A percentile compares a stretch with the other conserved stretches of the same genome.
phyloP scores from a whole-genome alignment of 2,329 filamentous ascomycete genomes.

The Colletotrichum euphorbiae region DNA sequence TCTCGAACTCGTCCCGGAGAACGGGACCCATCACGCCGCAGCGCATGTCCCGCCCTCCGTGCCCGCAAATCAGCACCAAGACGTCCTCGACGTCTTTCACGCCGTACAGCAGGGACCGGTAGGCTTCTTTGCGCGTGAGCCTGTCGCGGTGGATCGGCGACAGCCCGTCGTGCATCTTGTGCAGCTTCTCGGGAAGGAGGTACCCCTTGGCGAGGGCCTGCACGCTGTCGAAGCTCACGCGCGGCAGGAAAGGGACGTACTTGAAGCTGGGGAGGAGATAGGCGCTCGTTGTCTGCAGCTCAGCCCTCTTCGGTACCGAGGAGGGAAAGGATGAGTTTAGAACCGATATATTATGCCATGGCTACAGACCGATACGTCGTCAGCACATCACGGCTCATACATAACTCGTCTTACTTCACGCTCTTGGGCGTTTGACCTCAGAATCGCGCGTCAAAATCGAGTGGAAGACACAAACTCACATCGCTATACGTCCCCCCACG shows the following conservation, averaged over 20 bases:
- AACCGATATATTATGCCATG: conserved; percentile 83
- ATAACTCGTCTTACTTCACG: background rate
- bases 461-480: conserved; percentile 57
- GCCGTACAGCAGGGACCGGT: conserved; percentile 62
- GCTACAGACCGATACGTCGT: conserved; percentile 60
- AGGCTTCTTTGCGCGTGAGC: conserved; percentile 63
- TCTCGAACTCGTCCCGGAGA: conserved; percentile 76
- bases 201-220: conserved; percentile 73
- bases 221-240: conserved; percentile 66
- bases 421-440: background rate
- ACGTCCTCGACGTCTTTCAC: conserved; percentile 75
- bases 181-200: conserved; percentile 71
- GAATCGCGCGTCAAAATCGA: background rate
- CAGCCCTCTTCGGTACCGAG: conserved; percentile 56
- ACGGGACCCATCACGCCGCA: conserved; percentile 86
- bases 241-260: conserved; percentile 79
- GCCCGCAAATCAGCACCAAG: conserved; percentile 88
- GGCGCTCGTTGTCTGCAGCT: conserved; percentile 69
- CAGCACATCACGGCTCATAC: too few relatives aligned
- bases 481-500: conserved; percentile 74
- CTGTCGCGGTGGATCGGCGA: conserved; percentile 68
- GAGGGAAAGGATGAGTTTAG: conserved; percentile 81
- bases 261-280: conserved; percentile 88
- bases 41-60: conserved; percentile 82
- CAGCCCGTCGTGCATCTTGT: conserved; percentile 70